phyloP scores from a whole-genome alignment of 1,284 basidiomycete genomes.

The Sutorius eximius region DNA sequence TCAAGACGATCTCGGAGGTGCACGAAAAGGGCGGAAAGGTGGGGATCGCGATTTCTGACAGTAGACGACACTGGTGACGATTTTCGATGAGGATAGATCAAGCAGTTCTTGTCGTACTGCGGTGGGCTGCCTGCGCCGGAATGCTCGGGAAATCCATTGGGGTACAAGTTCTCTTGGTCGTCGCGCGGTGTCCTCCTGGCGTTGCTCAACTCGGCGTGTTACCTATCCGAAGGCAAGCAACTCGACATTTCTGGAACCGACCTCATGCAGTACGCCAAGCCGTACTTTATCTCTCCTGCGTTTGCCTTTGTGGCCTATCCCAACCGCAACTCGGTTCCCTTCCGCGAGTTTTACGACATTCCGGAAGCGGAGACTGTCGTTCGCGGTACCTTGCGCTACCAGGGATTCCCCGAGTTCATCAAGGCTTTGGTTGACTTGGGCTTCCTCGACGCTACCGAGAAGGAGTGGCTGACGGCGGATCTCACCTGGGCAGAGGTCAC shows the following conservation, averaged over 20 bases:
- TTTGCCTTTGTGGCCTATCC: slow-evolving; percentile 98
- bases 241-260: slow-evolving; percentile 68
- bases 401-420: slow-evolving; percentile 98
- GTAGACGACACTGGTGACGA: slow-evolving; percentile 2
- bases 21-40: slow-evolving; percentile 94
- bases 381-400: slow-evolving; percentile 93
- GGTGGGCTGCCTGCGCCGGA: slow-evolving; percentile 94
- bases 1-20: slow-evolving; percentile 96
- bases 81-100: slow-evolving; percentile 60
- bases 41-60: slow-evolving; percentile 6
- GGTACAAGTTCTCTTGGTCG: slow-evolving; percentile 99
- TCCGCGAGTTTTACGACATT: slow-evolving; percentile 86
- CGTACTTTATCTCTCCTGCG: slow-evolving; percentile 95
- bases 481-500: slow-evolving; percentile 84
- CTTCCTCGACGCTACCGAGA: slow-evolving; percentile 77
- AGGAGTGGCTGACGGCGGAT: slow-evolving; percentile 77
- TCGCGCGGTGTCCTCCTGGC: slow-evolving; percentile 95
- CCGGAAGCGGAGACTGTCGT: slow-evolving; percentile 93
- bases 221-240: slow-evolving; percentile 65
- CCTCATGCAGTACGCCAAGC: slow-evolving; percentile 86
- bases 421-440: slow-evolving; percentile 86
- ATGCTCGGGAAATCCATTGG: slow-evolving; percentile 91
- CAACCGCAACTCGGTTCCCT: slow-evolving; percentile 93
- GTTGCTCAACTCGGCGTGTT: slow-evolving; percentile 90
- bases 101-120: slow-evolving; percentile 95